Evolutionary conservation across 805 yeast species (phyloP), one percentile per base, ranked within the genome.

Genomic region (Wickerhamomyces strasburgensis): DNA sequence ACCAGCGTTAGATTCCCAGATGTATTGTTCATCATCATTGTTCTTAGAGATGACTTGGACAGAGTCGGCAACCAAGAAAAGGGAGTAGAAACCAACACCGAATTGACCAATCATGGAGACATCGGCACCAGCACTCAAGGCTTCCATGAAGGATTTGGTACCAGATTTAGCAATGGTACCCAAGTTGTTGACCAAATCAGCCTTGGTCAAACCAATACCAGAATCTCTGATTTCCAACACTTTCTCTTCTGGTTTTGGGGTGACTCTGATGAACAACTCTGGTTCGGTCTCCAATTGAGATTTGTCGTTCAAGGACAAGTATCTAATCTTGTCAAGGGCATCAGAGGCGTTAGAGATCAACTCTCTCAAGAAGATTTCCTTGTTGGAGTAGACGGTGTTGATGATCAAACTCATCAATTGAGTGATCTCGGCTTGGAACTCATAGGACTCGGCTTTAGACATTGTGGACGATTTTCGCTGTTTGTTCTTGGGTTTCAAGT

Each of bases 81-180:
- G 76, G 38, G 99, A 93, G 83, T 93, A 93, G 90, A 93, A 93
- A 81, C 99, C 99, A 57, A 93, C 98, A 88, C 99, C 99, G 75
- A 93, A 93, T 75, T 93, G 98, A 79, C 99, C 99, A 73, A 93
- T 93, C 98, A 93, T 93, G 49, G 98, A 89, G 47, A 93, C 97
- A 68, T 93, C 99, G 46, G 99, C 98, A 73, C 98, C 98, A 50
- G 97, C 98, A 51, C 95, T 83, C 52, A 94, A 77, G 52, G 98
- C 98, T 74, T 93, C 98, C 98, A 93, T 93, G 70, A 93, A 93
- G 56, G 95, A 87, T 75, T 93, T 93, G 57, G 99, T 93, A 73
- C 99, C 99, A 52, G 99, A 93, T 74, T 93, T 93, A 63, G 99
- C 99, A 64, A 93, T 93, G 52, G 98, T 93, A 83, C 99, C 99